A percentile compares a stretch with the other conserved stretches of the same genome.
Conservation (phyloP, 345 rosid species). For the Hypericum perforatum region DNA sequence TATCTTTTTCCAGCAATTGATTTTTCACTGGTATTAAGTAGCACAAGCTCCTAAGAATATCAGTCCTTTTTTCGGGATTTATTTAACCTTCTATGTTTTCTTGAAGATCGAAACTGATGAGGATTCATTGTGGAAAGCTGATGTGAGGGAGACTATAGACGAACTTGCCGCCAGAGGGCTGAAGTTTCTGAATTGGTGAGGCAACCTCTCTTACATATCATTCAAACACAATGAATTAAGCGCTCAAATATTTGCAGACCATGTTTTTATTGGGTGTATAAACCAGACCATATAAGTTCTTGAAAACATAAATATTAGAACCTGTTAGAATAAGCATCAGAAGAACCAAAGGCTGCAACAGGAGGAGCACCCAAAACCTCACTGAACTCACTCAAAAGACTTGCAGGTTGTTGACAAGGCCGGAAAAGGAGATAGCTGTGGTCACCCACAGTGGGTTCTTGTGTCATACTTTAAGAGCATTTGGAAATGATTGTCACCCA, state of each 20-base stretch:
- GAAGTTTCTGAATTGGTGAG: slow-evolving; percentile 72
- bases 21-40: slow-evolving; percentile 56
- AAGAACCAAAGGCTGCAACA: too few species aligned
- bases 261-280: too few species aligned
- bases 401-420: slow-evolving; percentile 87
- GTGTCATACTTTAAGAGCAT: slow-evolving; percentile 57
- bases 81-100: slow-evolving; percentile 17
- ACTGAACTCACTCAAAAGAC: too few species aligned
- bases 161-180: slow-evolving; percentile 71
- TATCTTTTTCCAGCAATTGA: slow-evolving; percentile 90
- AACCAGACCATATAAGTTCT: too few species aligned
- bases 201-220: too few species aligned
- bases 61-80: not conserved
- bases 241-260: too few species aligned
- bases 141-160: slow-evolving; percentile 70
- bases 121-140: slow-evolving; percentile 68
- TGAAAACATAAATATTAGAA: too few species aligned
- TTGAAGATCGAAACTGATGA: slow-evolving; percentile 71
- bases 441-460: slow-evolving; percentile 95
- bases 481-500: slow-evolving; percentile 76
- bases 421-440: slow-evolving; percentile 93
- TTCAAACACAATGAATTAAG: too few species aligned
- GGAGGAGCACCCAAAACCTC: too few species aligned
- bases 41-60: not conserved
- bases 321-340: too few species aligned